Evolutionary conservation across 1,284 basidiomycete genomes (phyloP), one percentile per base, ranked within the genome.

Genomic region (Moesziomyces sp.): DNA sequence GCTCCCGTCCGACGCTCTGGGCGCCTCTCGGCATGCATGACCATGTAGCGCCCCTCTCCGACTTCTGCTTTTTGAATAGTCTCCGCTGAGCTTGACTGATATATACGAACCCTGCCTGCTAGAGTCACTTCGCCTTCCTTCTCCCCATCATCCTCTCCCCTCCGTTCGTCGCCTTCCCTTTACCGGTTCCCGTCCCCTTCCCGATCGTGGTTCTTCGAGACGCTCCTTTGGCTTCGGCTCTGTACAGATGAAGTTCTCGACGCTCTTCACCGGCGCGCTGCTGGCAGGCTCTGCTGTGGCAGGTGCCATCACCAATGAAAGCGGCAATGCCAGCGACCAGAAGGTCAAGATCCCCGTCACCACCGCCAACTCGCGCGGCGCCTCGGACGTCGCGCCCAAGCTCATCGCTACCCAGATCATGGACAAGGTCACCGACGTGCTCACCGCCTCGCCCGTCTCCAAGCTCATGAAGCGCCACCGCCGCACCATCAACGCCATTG

Each of bases 281-380:
- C 46, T 65, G 43, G 44, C 50, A 4, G 68, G 61, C 47, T 52
- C 54, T 5, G 50, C 62, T 5, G 19, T 68, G 5, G 45, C 48
- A n/a, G 56, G 42, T 28, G 43, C 56, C 51, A 35, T 51, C 26
- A 28, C 52, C 24, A 30, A 19, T 21, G 35, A 30, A 26, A 18
- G 30, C 21, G 18, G 51, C 11, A 52, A 45, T 21, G 35, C 30
- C 34, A 16, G 13, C 30, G n/a, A 28, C 21, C 19, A 46, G 19
- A 49, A 40, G 42, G n/a, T 68, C 42, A 28, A 43, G 18, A 34
- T 64, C 35, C 59, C 56, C 19, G 34, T 73, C 53, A 62, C 56
- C 52, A 60, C 59, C 26, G 64, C 57, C 64, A 73, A 68, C 60
- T 73, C 64, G 6, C 70, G 64, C 30, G 70, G 70, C 26, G 64